Base-by-base conservation (phyloP, 495 filamentous ascomycete species). In the Trichocladium uniseriatum region DNA sequence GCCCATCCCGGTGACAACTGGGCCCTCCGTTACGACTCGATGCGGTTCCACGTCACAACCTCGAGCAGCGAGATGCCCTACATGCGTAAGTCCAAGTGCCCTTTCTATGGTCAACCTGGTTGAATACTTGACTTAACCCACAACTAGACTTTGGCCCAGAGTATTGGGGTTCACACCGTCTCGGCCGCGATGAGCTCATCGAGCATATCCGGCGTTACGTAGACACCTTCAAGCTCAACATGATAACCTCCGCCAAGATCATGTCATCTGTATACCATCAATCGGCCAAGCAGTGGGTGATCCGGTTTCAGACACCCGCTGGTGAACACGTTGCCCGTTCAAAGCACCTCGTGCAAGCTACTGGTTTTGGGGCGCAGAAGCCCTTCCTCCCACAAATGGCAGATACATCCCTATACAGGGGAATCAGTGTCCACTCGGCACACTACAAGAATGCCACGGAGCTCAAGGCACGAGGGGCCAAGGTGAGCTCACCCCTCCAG, bases 271-370 rank as follows among this genome's bases (percentile, higher is more conserved):
- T 37, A 3, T 67, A 54, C 44, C 24, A 63, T 35, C 31, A 32
- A 5, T 10, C 46, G 11, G 31, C 43, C 10, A 57, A 56, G 36
- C 40, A 22, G 14, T 68, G 63, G 63, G 45, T 18, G 0, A 34
- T 68, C 8, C 39, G 35, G 14, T 40, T 64, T 27, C 14, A 53
- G 3, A 52, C 56, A 0, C 38, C 51, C 35, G 19, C 4, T 8
- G 24, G 24, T 8, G 4, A 27, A 8, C 24, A 8, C 24, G 54
- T 43, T 0, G 49, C 51, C 27, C 28, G 48, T 1, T 43, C 59
- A 34, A 64, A 60, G 38, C 59, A 64, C 38, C 46, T 68, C 28
- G 58, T 68, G 16, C 63, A 64, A 44, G 63, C 65, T 2, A 68
- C 65, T 1, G 65, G 65, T 7, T 49, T 60, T 16, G 45, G 52